phyloP scores from a whole-genome alignment of 495 filamentous ascomycete species.

The Aspergillus ostianus region DNA sequence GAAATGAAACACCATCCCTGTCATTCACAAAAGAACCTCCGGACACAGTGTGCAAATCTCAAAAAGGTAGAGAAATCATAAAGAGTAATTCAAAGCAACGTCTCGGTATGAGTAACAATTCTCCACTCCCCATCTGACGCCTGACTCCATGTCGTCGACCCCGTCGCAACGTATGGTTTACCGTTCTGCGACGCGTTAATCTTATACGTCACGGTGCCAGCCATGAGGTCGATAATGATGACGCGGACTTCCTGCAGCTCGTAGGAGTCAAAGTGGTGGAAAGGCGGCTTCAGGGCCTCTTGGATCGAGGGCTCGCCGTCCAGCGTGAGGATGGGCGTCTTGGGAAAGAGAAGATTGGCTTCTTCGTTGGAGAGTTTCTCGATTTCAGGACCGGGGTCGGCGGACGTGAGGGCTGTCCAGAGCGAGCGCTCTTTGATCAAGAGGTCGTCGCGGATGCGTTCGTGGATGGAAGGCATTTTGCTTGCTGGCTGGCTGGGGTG shows the following conservation, averaged over 20 bases:
- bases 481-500: not conserved
- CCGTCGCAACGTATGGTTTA: conserved; percentile 30
- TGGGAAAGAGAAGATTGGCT: conserved; percentile 40
- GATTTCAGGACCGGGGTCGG: conserved; percentile 40
- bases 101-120: conserved; percentile 39
- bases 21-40: not conserved
- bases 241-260: conserved; percentile 38
- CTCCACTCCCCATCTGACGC: conserved; percentile 47
- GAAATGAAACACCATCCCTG: not conserved
- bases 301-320: conserved; percentile 28
- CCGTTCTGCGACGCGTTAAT: conserved; percentile 30
- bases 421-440: conserved; percentile 38
- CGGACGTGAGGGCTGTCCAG: conserved; percentile 46
- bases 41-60: not conserved
- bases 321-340: conserved; percentile 35
- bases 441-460: conserved; percentile 44
- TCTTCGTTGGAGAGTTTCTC: conserved; percentile 36
- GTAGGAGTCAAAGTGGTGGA: conserved; percentile 45
- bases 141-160: conserved; percentile 45
- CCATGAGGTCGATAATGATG: conserved; percentile 48
- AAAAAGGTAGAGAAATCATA: not conserved
- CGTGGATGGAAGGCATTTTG: conserved; percentile 40
- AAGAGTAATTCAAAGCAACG: conserved; percentile 25
- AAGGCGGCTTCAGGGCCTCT: conserved; percentile 34
- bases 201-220: conserved; percentile 39